Evolutionary conservation across 192 early-diverging fungal genomes (phyloP).

Genomic region (Umbelopsis sp.): DNA sequence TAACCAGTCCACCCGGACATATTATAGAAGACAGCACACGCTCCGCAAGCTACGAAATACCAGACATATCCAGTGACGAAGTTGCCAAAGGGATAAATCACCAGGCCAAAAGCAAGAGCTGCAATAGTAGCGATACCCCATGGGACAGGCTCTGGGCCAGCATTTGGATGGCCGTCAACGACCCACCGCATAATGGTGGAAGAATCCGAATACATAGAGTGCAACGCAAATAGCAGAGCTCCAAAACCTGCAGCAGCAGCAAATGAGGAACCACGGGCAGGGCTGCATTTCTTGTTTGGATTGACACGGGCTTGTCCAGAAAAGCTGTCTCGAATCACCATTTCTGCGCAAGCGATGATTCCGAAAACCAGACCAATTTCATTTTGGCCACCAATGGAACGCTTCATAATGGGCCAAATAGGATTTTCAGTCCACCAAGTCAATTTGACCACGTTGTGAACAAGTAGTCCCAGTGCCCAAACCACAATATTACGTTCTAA

Average conservation of each 20-base stretch:
- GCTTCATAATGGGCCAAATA: slow-evolving; percentile 83
- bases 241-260: slow-evolving; percentile 64
- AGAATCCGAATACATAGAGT: slow-evolving; percentile 78
- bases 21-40: slow-evolving; percentile 60
- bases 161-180: slow-evolving; percentile 72
- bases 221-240: slow-evolving; percentile 67
- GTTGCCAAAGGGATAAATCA: slow-evolving; percentile 47
- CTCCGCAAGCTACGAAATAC: slow-evolving; percentile 60
- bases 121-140: slow-evolving; percentile 69
- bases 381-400: slow-evolving; percentile 73
- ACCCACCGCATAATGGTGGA: slow-evolving; percentile 77
- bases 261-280: slow-evolving; percentile 42
- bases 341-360: slow-evolving; percentile 59
- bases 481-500: slow-evolving; percentile 66
- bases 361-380: slow-evolving; percentile 63
- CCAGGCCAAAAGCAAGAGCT: slow-evolving; percentile 60
- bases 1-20: slow-evolving; percentile 66
- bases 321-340: slow-evolving; percentile 50
- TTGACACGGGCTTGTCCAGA: not conserved
- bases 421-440: slow-evolving; percentile 81
- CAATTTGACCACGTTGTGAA: slow-evolving; percentile 72
- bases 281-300: slow-evolving; percentile 12
- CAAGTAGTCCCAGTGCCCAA: slow-evolving; percentile 69
- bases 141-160: slow-evolving; percentile 73
- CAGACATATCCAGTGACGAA: slow-evolving; percentile 52